Evolutionary conservation across 164 flowering plant genomes (phyloP).

Genomic region (Magnolia sinica): DNA sequence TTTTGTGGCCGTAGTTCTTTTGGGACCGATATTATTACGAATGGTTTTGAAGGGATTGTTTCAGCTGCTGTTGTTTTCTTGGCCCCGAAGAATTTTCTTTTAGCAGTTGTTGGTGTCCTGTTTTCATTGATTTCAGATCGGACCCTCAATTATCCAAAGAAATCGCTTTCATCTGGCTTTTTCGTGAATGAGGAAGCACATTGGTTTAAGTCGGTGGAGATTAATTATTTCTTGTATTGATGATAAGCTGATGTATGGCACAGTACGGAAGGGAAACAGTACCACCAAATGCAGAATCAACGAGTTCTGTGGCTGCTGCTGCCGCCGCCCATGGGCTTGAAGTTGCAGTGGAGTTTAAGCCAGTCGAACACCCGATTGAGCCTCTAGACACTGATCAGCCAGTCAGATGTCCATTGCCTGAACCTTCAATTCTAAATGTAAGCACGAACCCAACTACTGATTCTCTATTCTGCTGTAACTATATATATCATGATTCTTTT

Average conservation of each 20-base stretch:
- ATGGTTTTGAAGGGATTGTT: neutral
- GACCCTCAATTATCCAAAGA: neutral
- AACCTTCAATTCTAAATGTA: conserved; percentile 94
- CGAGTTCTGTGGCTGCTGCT: conserved; percentile 21
- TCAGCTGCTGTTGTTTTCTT: neutral
- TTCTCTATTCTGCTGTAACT: neutral
- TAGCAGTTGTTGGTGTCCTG: neutral
- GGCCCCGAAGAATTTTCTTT: neutral
- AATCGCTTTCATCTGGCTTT: neutral
- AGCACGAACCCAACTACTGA: conserved; percentile 18
- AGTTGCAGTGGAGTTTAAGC: conserved; percentile 80
- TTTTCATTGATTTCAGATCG: neutral
- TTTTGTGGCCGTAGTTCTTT: neutral
- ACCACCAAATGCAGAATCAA: conserved; percentile 45
- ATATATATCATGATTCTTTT: neutral
- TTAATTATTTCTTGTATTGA: conserved; percentile 1
- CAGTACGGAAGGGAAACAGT: conserved; percentile 61
- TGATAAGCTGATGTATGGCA: conserved; percentile 7
- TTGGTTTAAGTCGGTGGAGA: neutral
- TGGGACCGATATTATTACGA: neutral
- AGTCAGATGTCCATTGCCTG: conserved; percentile 86
- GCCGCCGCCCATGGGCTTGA: conserved; percentile 71
- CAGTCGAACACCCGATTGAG: conserved; percentile 83
- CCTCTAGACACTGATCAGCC: conserved; percentile 83
- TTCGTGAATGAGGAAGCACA: neutral